Conservation (phyloP, 2,329 filamentous ascomycete genomes). For the Eutypella sp. region DNA sequence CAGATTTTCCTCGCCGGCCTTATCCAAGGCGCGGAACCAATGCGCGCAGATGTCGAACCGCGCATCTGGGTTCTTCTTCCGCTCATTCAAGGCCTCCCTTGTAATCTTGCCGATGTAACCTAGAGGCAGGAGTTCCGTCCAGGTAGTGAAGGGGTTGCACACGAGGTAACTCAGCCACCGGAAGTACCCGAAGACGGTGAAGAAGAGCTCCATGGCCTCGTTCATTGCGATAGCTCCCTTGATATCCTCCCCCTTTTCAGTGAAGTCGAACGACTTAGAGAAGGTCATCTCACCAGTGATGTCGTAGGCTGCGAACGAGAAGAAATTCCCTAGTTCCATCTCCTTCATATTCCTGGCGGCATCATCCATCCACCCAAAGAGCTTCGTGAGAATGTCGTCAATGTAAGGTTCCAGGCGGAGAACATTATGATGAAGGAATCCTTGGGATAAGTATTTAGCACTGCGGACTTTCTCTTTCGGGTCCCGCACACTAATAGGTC, state of each 20-base stretch:
- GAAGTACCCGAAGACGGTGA: conserved; percentile 15
- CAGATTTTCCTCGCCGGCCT: neutral
- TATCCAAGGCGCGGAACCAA: conserved; percentile 2
- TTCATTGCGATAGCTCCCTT: conserved; percentile 18
- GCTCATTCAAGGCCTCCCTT: conserved; percentile 1
- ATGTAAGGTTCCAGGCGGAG: conserved; percentile 2
- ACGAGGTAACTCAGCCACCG: conserved; percentile 1
- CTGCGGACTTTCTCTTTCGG: conserved; percentile 2
- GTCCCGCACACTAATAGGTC: neutral
- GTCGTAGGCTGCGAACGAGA: conserved; percentile 19
- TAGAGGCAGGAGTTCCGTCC: neutral
- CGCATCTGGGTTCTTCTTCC: conserved; percentile 2
- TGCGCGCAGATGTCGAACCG: conserved; percentile 1
- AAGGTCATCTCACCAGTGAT: conserved; percentile 23
- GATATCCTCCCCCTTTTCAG: conserved; percentile 22
- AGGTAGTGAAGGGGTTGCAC: conserved; percentile 3
- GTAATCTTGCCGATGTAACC: neutral
- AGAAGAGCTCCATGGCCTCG: conserved; percentile 18
- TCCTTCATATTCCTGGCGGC: neutral
- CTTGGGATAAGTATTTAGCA: neutral
- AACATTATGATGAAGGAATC: conserved; percentile 2
- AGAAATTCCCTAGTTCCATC: conserved; percentile 2
- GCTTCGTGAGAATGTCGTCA: neutral
- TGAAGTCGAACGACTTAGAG: conserved; percentile 20
- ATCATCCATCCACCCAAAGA: conserved; percentile 1